Percentiles rank a stretch among this genome's conserved stretches.
Evolutionary conservation across 768 basidiomycete genomes (phyloP).

Genomic region (Hericium alpestre): DNA sequence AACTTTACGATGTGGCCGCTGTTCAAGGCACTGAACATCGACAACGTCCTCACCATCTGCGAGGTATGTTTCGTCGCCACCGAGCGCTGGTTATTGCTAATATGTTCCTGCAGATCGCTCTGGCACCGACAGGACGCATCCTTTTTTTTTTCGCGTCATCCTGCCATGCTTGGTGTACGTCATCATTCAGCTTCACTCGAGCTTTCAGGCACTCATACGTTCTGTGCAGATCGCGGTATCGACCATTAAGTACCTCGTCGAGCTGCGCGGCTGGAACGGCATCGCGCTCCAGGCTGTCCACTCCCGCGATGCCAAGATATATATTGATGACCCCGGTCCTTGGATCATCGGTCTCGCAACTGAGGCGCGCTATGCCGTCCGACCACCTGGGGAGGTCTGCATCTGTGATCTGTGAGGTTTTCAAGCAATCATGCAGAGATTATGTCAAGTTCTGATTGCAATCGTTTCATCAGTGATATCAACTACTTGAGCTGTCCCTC

Average conservation of each 20-base stretch:
- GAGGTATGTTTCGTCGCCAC: slow-evolving; percentile 41
- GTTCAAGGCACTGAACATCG: slow-evolving; percentile 86
- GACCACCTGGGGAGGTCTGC: slow-evolving; percentile 72
- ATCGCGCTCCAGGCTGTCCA: slow-evolving; percentile 71
- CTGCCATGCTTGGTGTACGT: slow-evolving; percentile 79
- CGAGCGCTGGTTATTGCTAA: neutral
- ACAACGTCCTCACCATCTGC: slow-evolving; percentile 86
- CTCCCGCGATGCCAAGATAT: slow-evolving; percentile 83
- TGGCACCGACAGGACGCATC: slow-evolving; percentile 78
- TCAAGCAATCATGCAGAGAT: slow-evolving; percentile 8
- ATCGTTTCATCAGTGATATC: slow-evolving; percentile 45
- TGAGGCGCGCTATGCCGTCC: slow-evolving; percentile 70
- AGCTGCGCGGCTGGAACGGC: slow-evolving; percentile 88
- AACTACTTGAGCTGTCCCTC: slow-evolving; percentile 76
- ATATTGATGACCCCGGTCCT: slow-evolving; percentile 92
- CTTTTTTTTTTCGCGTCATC: slow-evolving; percentile 81
- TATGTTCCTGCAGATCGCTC: slow-evolving; percentile 47
- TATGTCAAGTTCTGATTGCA: neutral
- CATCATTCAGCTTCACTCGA: neutral
- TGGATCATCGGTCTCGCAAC: slow-evolving; percentile 91
- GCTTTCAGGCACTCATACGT: neutral
- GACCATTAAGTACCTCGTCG: slow-evolving; percentile 84
- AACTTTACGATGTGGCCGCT: slow-evolving; percentile 97
- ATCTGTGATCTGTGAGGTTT: slow-evolving; percentile 76
- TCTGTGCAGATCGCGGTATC: slow-evolving; percentile 64